Percentiles rank a stretch among this genome's conserved stretches.
These are phyloP conservation scores for Lachancea nothofagi DNA, from an alignment of 805 yeast genomes.

Conservation along the genomic window DNA sequence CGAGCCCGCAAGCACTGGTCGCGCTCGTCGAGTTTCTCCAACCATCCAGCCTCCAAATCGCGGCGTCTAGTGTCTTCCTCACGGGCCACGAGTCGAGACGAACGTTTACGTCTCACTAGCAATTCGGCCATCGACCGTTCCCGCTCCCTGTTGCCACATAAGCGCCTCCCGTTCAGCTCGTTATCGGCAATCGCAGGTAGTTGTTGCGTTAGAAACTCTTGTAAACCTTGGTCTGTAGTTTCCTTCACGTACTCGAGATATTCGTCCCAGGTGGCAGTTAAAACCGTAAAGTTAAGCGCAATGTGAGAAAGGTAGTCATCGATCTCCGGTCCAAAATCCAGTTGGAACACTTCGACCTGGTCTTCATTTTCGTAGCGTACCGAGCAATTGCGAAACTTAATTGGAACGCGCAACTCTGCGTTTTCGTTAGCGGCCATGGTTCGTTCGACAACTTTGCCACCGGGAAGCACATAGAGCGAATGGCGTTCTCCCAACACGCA, in stretches of 20 bases:
- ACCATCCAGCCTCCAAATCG: conserved; percentile 38
- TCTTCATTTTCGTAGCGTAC: conserved; percentile 18
- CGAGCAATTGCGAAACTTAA: conserved; percentile 29
- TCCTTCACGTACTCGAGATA: conserved; percentile 18
- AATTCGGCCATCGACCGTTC: conserved; percentile 59
- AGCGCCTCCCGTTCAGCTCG: conserved; percentile 24
- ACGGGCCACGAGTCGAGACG: conserved; percentile 66
- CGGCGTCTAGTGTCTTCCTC: conserved; percentile 50
- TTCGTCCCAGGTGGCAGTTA: conserved; percentile 25
- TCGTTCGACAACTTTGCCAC: conserved; percentile 22
- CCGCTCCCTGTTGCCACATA: conserved; percentile 43
- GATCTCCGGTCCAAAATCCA: conserved; percentile 29
- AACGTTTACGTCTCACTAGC: conserved; percentile 64
- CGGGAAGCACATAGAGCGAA: conserved; percentile 23
- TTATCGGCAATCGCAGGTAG: conserved; percentile 21
- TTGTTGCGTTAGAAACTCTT: conserved; percentile 14
- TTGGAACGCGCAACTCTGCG: conserved; percentile 19
- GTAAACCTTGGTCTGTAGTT: conserved; percentile 10
- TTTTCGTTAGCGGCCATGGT: conserved; percentile 8
- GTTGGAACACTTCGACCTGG: conserved; percentile 22
- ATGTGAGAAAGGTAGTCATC: conserved; percentile 26
- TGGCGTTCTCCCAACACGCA: conserved; percentile 14
- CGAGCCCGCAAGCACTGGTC: conserved; percentile 26
- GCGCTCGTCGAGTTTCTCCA: conserved; percentile 34
- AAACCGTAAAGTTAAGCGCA: conserved; percentile 18